Evolutionary conservation across 2,329 filamentous ascomycete species (phyloP), one percentile per base, ranked within the genome.

Genomic region (Aspergillus novofumigatus): DNA sequence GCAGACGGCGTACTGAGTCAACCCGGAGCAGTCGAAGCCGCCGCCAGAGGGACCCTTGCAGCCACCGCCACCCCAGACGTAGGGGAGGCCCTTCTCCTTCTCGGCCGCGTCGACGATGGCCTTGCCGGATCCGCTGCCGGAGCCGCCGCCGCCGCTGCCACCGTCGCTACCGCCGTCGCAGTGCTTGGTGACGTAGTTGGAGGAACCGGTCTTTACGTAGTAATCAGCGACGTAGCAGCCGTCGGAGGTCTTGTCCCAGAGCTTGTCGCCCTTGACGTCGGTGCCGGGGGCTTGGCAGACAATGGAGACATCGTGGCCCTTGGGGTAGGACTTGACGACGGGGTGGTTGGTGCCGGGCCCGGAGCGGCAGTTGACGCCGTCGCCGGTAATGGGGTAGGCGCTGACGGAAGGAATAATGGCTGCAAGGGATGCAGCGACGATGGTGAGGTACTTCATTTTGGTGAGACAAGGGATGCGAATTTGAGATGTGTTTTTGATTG

Each of bases 21-120:
- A 55, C 26, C 65, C 66, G 6, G 65, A 67, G 56, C 66, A 67
- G 44, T 68, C 66, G 50, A 68, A 68, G 0, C 66, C 66, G 2
- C 65, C 65, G 0, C 51, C 48, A 1, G 64, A 61, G 25, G 63
- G 63, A 26, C 66, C 66, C 14, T 56, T 50, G 50, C 64, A 67
- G 9, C 63, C 63, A 35, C 65, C 66, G 1, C 66, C 66, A 21
- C 66, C 66, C 60, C 59, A 67, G 48, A 67, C 65, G 52, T 68
- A 68, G 10, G 64, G 63, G 8, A 67, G 60, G 7, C 62, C 63
- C n/a, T 66, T 62, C 52, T 67, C 53, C 21, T 58, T 61, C 49
- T 62, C 52, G 4, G 66, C 65, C 2, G 65, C 64, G 17, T 49
- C 42, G 53, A 68, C 59, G 53, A 68, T 65, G n/a, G 52, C 58